Percentiles rank a stretch among this genome's conserved stretches.
Evolutionary conservation across 192 early-diverging fungal genomes (phyloP).

Genomic region (Gaertneriomyces sp.): DNA sequence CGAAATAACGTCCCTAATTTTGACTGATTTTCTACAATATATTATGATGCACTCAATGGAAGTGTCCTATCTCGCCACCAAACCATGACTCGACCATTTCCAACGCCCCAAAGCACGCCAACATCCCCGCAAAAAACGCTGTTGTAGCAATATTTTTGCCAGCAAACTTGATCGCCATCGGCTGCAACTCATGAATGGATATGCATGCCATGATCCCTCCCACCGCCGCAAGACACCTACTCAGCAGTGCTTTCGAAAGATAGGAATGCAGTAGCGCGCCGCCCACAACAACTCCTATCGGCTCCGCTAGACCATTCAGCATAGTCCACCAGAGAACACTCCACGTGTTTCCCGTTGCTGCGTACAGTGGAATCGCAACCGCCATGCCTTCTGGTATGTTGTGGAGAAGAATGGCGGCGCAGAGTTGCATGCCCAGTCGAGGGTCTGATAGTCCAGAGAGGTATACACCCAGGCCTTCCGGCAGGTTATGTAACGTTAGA

Average conservation of each 20-base stretch:
- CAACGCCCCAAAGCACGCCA: slow-evolving; percentile 42
- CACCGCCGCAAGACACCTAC: slow-evolving; percentile 43
- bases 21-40: too few species aligned
- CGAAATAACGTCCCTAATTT: too few species aligned
- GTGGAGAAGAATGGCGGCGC: slow-evolving; percentile 50
- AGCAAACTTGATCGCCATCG: slow-evolving; percentile 45
- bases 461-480: slow-evolving; percentile 53
- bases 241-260: slow-evolving; percentile 33
- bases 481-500: slow-evolving; percentile 49
- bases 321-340: slow-evolving; percentile 48
- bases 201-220: slow-evolving; percentile 56
- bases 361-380: slow-evolving; percentile 54
- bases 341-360: slow-evolving; percentile 34
- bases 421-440: slow-evolving; percentile 44
- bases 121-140: slow-evolving; percentile 46
- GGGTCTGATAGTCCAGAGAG: slow-evolving; percentile 41
- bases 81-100: slow-evolving; percentile 43
- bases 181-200: slow-evolving; percentile 51
- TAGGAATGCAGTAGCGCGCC: slow-evolving; percentile 35
- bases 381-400: slow-evolving; percentile 59
- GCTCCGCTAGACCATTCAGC: slow-evolving; percentile 51
- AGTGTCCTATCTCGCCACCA: slow-evolving; percentile 25
- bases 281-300: slow-evolving; percentile 43
- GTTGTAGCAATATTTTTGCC: slow-evolving; percentile 39
- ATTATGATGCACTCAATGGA: background rate